These are phyloP conservation scores for Skeletonema costatum DNA, from an alignment of 108 stramenopile genomes.

Conservation along the genomic window DNA sequence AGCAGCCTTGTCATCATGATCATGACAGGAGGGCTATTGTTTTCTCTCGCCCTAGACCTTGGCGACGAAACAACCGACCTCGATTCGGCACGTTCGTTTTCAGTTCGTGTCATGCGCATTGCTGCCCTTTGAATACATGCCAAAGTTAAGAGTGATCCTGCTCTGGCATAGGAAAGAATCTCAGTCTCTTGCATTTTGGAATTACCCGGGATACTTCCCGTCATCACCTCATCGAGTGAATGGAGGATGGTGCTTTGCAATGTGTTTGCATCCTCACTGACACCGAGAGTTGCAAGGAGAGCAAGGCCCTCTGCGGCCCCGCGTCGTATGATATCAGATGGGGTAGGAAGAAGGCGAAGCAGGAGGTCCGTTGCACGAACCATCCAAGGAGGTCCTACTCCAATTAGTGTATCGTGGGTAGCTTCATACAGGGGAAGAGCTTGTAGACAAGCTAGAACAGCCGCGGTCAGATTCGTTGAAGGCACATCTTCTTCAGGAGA, in stretches of 20 bases:
- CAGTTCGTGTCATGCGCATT: slow-evolving; percentile 39
- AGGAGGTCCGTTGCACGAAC: slow-evolving; percentile 74
- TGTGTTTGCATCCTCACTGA: slow-evolving; percentile 80
- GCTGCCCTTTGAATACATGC: slow-evolving; percentile 81
- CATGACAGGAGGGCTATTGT: slow-evolving; percentile 54
- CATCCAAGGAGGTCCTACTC: slow-evolving; percentile 90
- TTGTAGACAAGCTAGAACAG: slow-evolving; percentile 73
- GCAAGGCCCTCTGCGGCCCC: slow-evolving; percentile 85
- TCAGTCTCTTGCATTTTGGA: slow-evolving; percentile 52
- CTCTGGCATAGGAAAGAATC: slow-evolving; percentile 58
- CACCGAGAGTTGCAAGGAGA: slow-evolving; percentile 75
- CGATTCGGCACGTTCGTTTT: slow-evolving; percentile 35
- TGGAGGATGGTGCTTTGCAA: slow-evolving; percentile 81
- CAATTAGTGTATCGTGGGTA: slow-evolving; percentile 69
- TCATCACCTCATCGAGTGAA: slow-evolving; percentile 81
- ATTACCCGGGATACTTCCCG: slow-evolving; percentile 48
- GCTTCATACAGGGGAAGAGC: slow-evolving; percentile 79
- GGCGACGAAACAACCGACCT: slow-evolving; percentile 34
- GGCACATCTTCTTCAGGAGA: slow-evolving; percentile 62
- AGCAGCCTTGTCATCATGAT: slow-evolving; percentile 85
- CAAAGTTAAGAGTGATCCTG: slow-evolving; percentile 72
- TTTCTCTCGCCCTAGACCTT: slow-evolving; percentile 4
- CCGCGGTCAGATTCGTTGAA: slow-evolving; percentile 67
- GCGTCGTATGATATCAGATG: slow-evolving; percentile 61
- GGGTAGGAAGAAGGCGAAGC: slow-evolving; percentile 67